A percentile compares a stretch with the other conserved stretches of the same genome.
phyloP scores from a whole-genome alignment of 345 rosid species.

The Linum usitatissimum region DNA sequence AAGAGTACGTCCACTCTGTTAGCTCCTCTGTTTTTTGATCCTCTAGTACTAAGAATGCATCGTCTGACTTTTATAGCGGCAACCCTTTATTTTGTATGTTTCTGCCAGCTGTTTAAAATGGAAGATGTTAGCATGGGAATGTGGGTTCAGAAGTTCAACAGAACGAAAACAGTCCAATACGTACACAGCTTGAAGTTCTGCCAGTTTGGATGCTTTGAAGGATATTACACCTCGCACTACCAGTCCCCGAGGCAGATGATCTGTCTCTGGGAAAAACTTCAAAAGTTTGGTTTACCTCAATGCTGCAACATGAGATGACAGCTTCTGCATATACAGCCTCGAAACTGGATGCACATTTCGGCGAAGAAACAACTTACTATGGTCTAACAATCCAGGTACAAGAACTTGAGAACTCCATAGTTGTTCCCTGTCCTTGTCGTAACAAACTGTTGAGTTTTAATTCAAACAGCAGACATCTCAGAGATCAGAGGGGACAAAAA shows the following conservation, averaged over 20 bases:
- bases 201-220: constrained; percentile 84
- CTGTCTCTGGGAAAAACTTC: constrained; percentile 79
- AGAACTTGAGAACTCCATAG: too few species aligned
- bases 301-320: constrained; percentile 85
- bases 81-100: constrained; percentile 1
- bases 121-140: constrained; percentile 98
- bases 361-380: too few species aligned
- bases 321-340: too few species aligned
- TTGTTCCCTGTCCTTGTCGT: too few species aligned
- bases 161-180: constrained; percentile 59
- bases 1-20: constrained; percentile 35
- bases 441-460: too few species aligned
- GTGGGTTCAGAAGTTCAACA: constrained; percentile 96
- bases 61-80: not conserved
- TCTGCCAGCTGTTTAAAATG: constrained; percentile 94
- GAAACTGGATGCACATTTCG: too few species aligned
- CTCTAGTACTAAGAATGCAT: constrained; percentile 1
- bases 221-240: constrained; percentile 82
- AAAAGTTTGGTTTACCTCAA: constrained; percentile 37
- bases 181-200: constrained; percentile 77
- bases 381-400: too few species aligned
- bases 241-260: constrained; percentile 95
- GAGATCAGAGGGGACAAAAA: too few species aligned
- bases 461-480: too few species aligned
- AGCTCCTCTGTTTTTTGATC: not conserved